A percentile compares a stretch with the other conserved stretches of the same genome.
These are phyloP conservation scores for Lactarius trivialis DNA, from an alignment of 768 basidiomycete genomes.

Conservation along the genomic window DNA sequence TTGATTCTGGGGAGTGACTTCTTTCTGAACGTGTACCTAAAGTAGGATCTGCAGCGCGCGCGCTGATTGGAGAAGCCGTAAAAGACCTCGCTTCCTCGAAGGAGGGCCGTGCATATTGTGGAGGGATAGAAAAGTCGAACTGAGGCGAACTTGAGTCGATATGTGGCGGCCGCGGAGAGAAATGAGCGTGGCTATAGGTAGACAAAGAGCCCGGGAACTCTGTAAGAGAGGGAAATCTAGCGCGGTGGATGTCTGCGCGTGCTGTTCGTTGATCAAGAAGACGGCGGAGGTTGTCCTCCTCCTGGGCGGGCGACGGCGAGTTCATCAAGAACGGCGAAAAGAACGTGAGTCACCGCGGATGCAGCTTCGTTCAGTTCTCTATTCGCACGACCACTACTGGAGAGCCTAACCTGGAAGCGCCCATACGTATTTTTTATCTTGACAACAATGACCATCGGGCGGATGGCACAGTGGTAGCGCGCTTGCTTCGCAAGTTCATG, in stretches of 20 bases:
- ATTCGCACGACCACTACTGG: no score
- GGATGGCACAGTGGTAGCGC: conserved; percentile 24
- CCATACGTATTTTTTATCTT: background rate
- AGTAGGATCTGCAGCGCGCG: no score
- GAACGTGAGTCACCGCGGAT: conserved; percentile 14
- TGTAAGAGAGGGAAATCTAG: conserved; percentile 48
- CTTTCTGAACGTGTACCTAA: conserved; percentile 25
- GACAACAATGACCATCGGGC: background rate
- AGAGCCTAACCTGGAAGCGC: no score
- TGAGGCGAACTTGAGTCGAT: conserved; percentile 27
- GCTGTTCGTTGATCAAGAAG: conserved; percentile 50
- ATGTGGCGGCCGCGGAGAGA: conserved; percentile 43
- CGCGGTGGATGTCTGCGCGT: conserved; percentile 40
- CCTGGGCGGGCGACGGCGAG: conserved; percentile 35
- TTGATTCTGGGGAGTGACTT: conserved; percentile 21
- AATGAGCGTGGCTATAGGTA: conserved; percentile 55
- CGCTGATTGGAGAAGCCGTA: conserved; percentile 31
- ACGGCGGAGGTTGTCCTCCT: conserved; percentile 42
- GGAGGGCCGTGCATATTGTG: conserved; percentile 17
- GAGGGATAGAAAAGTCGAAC: conserved; percentile 28
- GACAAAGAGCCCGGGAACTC: conserved; percentile 64
- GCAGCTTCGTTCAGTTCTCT: background rate
- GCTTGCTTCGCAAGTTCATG: conserved; percentile 21
- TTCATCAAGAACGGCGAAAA: conserved; percentile 32
- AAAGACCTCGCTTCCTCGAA: conserved; percentile 24